Conservation (phyloP, 2,329 filamentous ascomycete species). For the Diplodia corticola region DNA sequence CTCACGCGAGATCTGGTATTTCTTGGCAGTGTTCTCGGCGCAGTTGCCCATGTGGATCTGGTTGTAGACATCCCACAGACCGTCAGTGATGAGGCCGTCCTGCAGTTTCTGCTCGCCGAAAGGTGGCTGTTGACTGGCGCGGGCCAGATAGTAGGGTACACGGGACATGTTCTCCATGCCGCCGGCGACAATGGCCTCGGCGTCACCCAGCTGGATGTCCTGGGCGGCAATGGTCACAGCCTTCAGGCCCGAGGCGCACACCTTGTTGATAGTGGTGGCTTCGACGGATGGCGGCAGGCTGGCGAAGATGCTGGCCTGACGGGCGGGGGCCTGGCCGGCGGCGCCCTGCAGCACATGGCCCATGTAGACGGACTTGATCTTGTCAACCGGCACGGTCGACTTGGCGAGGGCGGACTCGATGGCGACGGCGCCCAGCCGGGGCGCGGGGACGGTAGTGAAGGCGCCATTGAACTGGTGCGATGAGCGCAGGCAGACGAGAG, state of each 20-base stretch:
- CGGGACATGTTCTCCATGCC: conserved; percentile 98
- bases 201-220: conserved; percentile 88
- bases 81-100: conserved; percentile 92
- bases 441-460: conserved; percentile 77
- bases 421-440: conserved; percentile 84
- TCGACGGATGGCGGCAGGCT: conserved; percentile 80
- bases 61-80: conserved; percentile 94
- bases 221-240: conserved; percentile 87
- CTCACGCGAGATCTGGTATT: conserved; percentile 74
- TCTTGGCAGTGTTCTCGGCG: conserved; percentile 91
- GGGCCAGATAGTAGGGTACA: conserved; percentile 85
- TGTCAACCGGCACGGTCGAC: conserved; percentile 75
- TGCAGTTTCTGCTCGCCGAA: conserved; percentile 88
- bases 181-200: conserved; percentile 86
- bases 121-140: conserved; percentile 76
- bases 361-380: conserved; percentile 94
- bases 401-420: conserved; percentile 90
- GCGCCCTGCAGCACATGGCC: conserved; percentile 86
- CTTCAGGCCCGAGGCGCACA: conserved; percentile 94
- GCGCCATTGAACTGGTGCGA: conserved; percentile 84
- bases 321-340: conserved; percentile 85
- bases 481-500: not conserved
- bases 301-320: conserved; percentile 87
- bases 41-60: conserved; percentile 98
- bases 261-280: conserved; percentile 94